These are phyloP conservation scores for Calonectria montana DNA, from an alignment of 2,329 filamentous ascomycete genomes.

Conservation along the genomic window DNA sequence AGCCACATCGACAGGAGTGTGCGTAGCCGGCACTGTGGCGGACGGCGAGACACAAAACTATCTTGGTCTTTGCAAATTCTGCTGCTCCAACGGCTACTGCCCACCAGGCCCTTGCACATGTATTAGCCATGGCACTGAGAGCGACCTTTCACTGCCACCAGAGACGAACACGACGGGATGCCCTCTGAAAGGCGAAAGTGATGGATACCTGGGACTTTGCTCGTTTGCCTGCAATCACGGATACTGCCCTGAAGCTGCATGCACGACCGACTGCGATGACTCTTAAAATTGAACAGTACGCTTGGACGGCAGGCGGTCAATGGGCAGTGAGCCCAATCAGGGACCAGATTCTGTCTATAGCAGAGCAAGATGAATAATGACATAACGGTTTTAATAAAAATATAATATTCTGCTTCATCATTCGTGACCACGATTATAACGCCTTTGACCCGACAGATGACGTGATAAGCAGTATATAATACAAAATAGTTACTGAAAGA, in stretches of 20 bases:
- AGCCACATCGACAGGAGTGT: conserved; percentile 15
- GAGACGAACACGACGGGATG: conserved; percentile 11
- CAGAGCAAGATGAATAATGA: not conserved
- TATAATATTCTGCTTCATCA: not conserved
- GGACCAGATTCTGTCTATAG: not conserved
- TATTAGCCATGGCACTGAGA: not conserved
- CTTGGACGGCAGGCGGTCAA: not conserved
- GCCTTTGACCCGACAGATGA: not conserved
- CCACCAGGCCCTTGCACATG: conserved; percentile 24
- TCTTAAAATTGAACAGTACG: not conserved
- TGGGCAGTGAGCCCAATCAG: not conserved
- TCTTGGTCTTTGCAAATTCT: conserved; percentile 26
- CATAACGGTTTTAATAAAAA: not conserved
- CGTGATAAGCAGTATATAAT: too few species aligned
- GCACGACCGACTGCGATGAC: conserved; percentile 11
- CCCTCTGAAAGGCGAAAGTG: conserved; percentile 8
- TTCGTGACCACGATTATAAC: not conserved
- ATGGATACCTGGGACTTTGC: conserved; percentile 13
- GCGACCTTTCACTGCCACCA: not conserved
- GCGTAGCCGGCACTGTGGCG: conserved; percentile 20
- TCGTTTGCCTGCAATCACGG: conserved; percentile 27
- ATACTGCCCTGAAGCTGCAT: conserved; percentile 14
- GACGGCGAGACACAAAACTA: conserved; percentile 21
- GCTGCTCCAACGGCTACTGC: conserved; percentile 28
- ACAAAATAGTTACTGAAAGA: too few species aligned